Conservation (phyloP, 2,329 filamentous ascomycete genomes). For the Pyricularia sp. region DNA sequence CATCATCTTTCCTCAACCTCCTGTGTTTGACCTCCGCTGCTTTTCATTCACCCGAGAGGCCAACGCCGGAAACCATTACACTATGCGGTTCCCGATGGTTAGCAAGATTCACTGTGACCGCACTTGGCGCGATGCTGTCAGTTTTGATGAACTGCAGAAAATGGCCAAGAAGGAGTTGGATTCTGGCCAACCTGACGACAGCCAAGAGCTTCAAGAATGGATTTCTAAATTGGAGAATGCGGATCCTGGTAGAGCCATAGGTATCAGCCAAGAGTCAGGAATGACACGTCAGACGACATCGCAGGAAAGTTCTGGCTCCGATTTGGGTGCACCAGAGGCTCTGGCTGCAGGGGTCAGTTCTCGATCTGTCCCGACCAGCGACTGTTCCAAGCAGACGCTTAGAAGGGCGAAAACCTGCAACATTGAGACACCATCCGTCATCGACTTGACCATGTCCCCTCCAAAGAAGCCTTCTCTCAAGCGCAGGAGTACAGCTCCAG, state of each 20-base stretch:
- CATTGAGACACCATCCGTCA: neutral
- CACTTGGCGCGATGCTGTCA: constrained; percentile 52
- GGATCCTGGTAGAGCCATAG: constrained; percentile 26
- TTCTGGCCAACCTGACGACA: constrained; percentile 36
- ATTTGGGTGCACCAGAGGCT: neutral
- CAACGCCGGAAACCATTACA: constrained; percentile 52
- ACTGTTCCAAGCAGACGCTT: neutral
- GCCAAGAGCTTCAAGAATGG: constrained; percentile 49
- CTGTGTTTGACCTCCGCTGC: constrained; percentile 69
- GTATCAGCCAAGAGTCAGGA: constrained; percentile 30
- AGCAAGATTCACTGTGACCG: constrained; percentile 69
- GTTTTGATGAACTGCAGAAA: constrained; percentile 56
- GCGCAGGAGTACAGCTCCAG: neutral
- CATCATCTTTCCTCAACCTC: constrained; percentile 52
- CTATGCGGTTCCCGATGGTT: constrained; percentile 63
- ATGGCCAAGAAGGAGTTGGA: constrained; percentile 43
- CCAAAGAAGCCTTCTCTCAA: neutral
- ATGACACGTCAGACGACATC: constrained; percentile 1
- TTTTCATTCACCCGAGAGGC: constrained; percentile 64
- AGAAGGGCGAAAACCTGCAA: neutral
- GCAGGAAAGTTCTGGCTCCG: neutral
- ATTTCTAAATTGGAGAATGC: constrained; percentile 44
- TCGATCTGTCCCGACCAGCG: neutral
- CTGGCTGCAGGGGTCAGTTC: neutral
- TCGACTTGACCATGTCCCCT: neutral